These are phyloP conservation scores for Aphanomyces invadans DNA, from an alignment of 352 stramenopile genomes.

Conservation along the genomic window DNA sequence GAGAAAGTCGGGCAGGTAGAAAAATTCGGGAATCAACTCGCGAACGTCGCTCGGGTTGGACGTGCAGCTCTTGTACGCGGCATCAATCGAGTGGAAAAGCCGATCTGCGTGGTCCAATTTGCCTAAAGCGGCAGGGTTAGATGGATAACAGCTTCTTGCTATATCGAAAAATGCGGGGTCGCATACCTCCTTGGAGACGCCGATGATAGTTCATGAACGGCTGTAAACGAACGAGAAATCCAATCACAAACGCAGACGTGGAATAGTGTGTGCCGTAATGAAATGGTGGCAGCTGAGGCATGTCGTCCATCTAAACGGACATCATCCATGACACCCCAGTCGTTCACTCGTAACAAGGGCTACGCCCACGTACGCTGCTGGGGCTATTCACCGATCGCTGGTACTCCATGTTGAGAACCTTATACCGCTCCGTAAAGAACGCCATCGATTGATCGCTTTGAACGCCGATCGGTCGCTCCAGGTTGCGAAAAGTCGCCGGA, in stretches of 20 bases:
- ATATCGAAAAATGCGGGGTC: constrained; percentile 27
- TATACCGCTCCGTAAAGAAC: constrained; percentile 48
- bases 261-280: constrained; percentile 89
- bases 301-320: constrained; percentile 33
- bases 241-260: constrained; percentile 78
- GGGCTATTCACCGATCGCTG: constrained; percentile 10
- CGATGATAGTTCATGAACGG: constrained; percentile 54
- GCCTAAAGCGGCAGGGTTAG: constrained; percentile 28
- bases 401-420: constrained; percentile 53
- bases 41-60: constrained; percentile 56
- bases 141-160: background rate
- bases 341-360: too few relatives aligned
- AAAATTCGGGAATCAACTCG: constrained; percentile 26
- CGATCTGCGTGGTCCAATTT: constrained; percentile 94
- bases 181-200: constrained; percentile 29
- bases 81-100: constrained; percentile 92
- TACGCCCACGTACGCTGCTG: background rate
- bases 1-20: constrained; percentile 24
- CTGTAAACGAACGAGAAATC: constrained; percentile 78
- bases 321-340: too few relatives aligned
- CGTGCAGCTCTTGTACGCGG: constrained; percentile 97
- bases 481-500: constrained; percentile 55
- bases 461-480: constrained; percentile 71
- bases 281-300: constrained; percentile 45
- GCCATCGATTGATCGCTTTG: constrained; percentile 47